Conservation (phyloP, 164 flowering plant species). For the Stephania cephalantha region DNA sequence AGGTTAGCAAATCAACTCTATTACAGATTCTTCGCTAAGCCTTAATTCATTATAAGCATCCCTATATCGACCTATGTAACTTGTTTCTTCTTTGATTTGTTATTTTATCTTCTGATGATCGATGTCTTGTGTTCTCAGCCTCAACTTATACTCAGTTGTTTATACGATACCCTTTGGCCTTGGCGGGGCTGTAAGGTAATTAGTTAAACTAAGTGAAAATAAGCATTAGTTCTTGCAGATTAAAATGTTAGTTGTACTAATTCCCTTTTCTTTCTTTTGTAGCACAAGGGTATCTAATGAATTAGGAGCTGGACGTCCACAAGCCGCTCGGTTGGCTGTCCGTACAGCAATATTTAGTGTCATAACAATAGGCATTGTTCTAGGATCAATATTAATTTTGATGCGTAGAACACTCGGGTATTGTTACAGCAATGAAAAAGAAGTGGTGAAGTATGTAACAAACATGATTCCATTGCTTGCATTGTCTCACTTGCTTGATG, state of each 20-base stretch:
- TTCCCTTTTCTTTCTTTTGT: neutral
- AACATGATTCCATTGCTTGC: slow-evolving; percentile 67
- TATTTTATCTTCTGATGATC: neutral
- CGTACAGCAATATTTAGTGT: slow-evolving; percentile 40
- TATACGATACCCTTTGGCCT: slow-evolving; percentile 80
- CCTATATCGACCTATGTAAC: no score
- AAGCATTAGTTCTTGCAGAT: no score
- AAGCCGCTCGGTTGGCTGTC: slow-evolving; percentile 52
- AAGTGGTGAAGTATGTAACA: slow-evolving; percentile 59
- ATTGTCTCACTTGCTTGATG: slow-evolving; percentile 54
- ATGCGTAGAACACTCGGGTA: slow-evolving; percentile 56
- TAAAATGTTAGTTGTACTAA: no score
- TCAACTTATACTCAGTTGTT: slow-evolving; percentile 39
- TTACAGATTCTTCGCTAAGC: no score
- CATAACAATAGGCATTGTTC: slow-evolving; percentile 33
- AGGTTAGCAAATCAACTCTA: slow-evolving; percentile 25
- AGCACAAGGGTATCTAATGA: slow-evolving; percentile 87
- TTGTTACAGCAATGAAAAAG: slow-evolving; percentile 57
- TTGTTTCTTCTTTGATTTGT: no score
- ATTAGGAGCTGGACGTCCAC: slow-evolving; percentile 67
- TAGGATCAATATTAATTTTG: slow-evolving; percentile 38
- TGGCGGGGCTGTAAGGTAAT: slow-evolving; percentile 62
- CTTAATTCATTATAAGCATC: no score
- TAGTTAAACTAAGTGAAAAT: slow-evolving; percentile 11
- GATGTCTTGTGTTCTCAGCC: slow-evolving; percentile 30